A percentile compares a stretch with the other conserved stretches of the same genome.
phyloP scores from a whole-genome alignment of 257 asterid genomes.

The Solanum chiquidenum region DNA sequence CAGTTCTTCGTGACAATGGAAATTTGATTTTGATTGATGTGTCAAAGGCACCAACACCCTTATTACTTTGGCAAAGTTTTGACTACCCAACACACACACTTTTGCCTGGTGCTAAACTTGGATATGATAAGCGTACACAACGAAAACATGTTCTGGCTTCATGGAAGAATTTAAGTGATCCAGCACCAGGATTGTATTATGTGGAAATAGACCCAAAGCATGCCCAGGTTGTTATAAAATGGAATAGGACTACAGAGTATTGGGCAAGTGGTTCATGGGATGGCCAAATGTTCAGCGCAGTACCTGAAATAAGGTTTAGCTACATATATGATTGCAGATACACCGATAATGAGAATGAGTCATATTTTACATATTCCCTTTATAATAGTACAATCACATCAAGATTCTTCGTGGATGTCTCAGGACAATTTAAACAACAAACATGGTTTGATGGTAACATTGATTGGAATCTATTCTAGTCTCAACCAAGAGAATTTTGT shows the following conservation, averaged over 20 bases:
- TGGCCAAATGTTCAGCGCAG: background rate
- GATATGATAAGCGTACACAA: background rate
- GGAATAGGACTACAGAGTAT: background rate
- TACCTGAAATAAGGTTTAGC: conserved; percentile 23
- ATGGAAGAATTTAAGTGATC: background rate
- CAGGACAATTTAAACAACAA: background rate
- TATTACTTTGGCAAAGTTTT: background rate
- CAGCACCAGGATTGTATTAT: background rate
- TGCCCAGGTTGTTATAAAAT: background rate
- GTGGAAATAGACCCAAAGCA: background rate
- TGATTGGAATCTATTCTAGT: conserved; percentile 32
- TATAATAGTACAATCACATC: conserved; percentile 1
- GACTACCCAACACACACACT: background rate
- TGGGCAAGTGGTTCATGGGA: background rate
- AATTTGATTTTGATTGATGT: background rate
- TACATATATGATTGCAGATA: conserved; percentile 9
- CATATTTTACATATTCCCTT: conserved; percentile 22
- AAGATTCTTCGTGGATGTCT: conserved; percentile 14
- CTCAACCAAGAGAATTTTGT: conserved; percentile 35
- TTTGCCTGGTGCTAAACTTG: background rate
- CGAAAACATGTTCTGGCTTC: background rate
- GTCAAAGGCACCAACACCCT: background rate
- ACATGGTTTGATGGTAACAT: background rate
- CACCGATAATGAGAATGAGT: conserved; percentile 14
- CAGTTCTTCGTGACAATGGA: background rate